phyloP scores from a whole-genome alignment of 2,329 filamentous ascomycete species.

The Penicillium italicum region DNA sequence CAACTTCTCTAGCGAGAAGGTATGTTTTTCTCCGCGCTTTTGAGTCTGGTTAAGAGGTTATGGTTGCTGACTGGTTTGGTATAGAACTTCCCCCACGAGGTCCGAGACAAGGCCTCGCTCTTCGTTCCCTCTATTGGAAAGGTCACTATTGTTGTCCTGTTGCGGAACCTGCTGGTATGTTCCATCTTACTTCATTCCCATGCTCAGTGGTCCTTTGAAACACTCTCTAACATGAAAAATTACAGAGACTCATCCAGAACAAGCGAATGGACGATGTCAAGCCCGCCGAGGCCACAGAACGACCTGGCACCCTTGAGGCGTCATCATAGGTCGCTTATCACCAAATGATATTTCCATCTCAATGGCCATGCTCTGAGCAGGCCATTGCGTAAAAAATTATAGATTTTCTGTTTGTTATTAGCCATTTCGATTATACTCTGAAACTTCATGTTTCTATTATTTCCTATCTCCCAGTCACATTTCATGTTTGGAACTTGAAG shows the following conservation, averaged over 20 bases:
- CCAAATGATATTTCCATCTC: neutral
- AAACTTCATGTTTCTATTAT: neutral
- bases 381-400: slow-evolving; percentile 12
- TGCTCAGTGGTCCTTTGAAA: neutral
- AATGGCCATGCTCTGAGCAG: slow-evolving; percentile 6
- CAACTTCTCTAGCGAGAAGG: slow-evolving; percentile 92
- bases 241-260: slow-evolving; percentile 44
- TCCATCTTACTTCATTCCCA: neutral
- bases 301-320: slow-evolving; percentile 41
- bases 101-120: slow-evolving; percentile 94
- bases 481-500: neutral
- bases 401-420: slow-evolving; percentile 22
- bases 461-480: neutral
- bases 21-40: slow-evolving; percentile 28
- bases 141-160: slow-evolving; percentile 87
- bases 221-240: slow-evolving; percentile 13
- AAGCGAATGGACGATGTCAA: slow-evolving; percentile 39
- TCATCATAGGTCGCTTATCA: slow-evolving; percentile 15
- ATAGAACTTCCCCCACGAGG: slow-evolving; percentile 78
- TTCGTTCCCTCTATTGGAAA: slow-evolving; percentile 97
- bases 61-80: neutral
- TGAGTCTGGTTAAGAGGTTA: neutral
- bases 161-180: slow-evolving; percentile 83
- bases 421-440: slow-evolving; percentile 18
- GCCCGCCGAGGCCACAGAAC: slow-evolving; percentile 41